Evolutionary conservation across 2,329 filamentous ascomycete species (phyloP).

Genomic region (Simplicillium aogashimaense): DNA sequence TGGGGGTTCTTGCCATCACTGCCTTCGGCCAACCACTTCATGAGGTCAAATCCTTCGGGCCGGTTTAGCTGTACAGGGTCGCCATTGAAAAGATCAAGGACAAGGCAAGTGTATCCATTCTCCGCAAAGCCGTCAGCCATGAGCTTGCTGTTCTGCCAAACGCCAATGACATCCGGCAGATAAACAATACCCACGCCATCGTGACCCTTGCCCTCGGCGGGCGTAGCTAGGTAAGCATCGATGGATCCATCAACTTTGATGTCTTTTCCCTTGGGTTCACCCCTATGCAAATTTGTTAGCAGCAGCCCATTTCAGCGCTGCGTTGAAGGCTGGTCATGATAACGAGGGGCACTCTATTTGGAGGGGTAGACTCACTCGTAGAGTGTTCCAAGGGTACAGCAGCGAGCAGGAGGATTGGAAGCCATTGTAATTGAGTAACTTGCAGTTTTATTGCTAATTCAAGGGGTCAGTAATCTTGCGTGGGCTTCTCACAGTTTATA

Average conservation of each 20-base stretch:
- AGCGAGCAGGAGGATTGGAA: conserved; percentile 39
- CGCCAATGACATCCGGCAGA: conserved; percentile 26
- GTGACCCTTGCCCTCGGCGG: conserved; percentile 11
- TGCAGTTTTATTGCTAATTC: not conserved
- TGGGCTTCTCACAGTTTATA: not conserved
- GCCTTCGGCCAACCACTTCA: conserved; percentile 27
- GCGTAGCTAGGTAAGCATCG: conserved; percentile 12
- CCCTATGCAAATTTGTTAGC: conserved; percentile 22
- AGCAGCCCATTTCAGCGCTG: not conserved
- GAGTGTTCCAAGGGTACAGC: conserved; percentile 42
- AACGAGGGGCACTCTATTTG: not conserved
- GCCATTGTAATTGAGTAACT: conserved; percentile 29
- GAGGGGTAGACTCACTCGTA: conserved; percentile 33
- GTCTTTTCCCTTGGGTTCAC: conserved; percentile 33
- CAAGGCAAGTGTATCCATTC: conserved; percentile 26
- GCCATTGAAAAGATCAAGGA: conserved; percentile 28
- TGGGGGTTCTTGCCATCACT: conserved; percentile 37
- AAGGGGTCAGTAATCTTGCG: not conserved
- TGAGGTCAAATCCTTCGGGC: conserved; percentile 18
- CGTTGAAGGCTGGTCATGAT: not conserved
- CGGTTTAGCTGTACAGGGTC: conserved; percentile 18
- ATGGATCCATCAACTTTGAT: conserved; percentile 28
- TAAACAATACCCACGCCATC: conserved; percentile 21
- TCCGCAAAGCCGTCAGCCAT: conserved; percentile 29
- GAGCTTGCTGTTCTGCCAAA: conserved; percentile 29